These are phyloP conservation scores for Acacia concinna DNA, from an alignment of 331 rosid genomes.

Conservation along the genomic window DNA sequence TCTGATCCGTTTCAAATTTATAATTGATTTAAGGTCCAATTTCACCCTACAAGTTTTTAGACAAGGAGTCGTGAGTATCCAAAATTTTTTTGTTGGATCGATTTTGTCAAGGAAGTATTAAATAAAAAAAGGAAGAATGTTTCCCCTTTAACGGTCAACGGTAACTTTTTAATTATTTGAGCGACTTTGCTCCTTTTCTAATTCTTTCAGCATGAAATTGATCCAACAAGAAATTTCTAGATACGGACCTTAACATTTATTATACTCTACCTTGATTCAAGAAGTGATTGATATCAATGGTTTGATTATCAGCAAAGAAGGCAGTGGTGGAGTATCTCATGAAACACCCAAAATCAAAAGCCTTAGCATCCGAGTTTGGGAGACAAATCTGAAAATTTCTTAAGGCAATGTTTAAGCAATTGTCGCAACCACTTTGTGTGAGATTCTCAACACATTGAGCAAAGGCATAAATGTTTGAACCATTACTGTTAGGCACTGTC, in stretches of 20 bases:
- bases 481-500: slow-evolving; percentile 25
- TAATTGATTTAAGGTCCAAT: no score
- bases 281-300: slow-evolving; percentile 45
- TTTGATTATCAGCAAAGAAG: slow-evolving; percentile 62
- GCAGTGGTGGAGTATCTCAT: slow-evolving; percentile 61
- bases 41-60: no score
- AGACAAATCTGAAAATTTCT: slow-evolving; percentile 45
- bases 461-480: slow-evolving; percentile 48
- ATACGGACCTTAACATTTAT: no score
- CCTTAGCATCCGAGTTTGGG: slow-evolving; percentile 53
- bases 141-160: no score
- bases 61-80: no score
- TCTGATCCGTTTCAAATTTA: not conserved
- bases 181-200: no score
- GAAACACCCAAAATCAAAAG: slow-evolving; percentile 71
- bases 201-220: no score
- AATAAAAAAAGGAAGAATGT: no score
- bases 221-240: no score
- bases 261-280: slow-evolving; percentile 43
- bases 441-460: slow-evolving; percentile 68
- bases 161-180: no score
- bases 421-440: slow-evolving; percentile 44
- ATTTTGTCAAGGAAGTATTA: no score
- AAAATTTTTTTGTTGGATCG: no score
- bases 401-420: slow-evolving; percentile 54